Base-by-base conservation (phyloP, 768 basidiomycete species). In the Coprinellus micaceus region DNA sequence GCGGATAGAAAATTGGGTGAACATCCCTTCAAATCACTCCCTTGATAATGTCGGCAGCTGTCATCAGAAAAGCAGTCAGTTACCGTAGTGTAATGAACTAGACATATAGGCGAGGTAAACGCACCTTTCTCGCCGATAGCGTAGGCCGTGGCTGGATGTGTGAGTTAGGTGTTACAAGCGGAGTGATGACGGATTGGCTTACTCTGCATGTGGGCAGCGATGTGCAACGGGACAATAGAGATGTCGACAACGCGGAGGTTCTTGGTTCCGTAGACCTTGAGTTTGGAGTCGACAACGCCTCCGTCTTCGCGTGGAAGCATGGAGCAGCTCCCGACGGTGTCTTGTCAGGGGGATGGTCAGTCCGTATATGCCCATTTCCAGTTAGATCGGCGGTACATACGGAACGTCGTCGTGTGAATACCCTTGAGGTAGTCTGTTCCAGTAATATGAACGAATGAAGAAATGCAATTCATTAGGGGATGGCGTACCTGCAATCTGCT, bases 191-290 rank as follows among this genome's bases (percentile, higher is more conserved):
- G 11, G 58, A 44, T 24, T 2, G 36, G 52, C 67, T 22, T 43
- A 79, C 79, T 59, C 68, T 79, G 76, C 2, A 78, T 67, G 59
- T 82, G 81, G 2, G 75, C 72, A 5, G 73, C 72, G 51, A 82
- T 67, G 44, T 81, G 82, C 51, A 83, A 63, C 2, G 83, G 82
- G 6, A 82, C 64, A 49, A 83, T 69, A 3, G 80, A 82, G n/a
- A 83, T 52, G 61, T 83, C 82, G 10, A 73, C 80, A 4, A 85
- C 74, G 6, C 83, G 75, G n/a, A 85, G 53, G 58, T 84, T 84
- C 45, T 64, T 71, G 2, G 83, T 83, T 1, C 82, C 83, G 59
- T 84, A 83, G 0, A 84, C 82, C 69, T 78, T 79, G 4, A 82
- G 64, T 15, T 70, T 50, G 19, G 73, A 65, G 54, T 82, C 76